Evolutionary conservation across 2,329 filamentous ascomycete species (phyloP).

Genomic region (Apiospora phragmitis): DNA sequence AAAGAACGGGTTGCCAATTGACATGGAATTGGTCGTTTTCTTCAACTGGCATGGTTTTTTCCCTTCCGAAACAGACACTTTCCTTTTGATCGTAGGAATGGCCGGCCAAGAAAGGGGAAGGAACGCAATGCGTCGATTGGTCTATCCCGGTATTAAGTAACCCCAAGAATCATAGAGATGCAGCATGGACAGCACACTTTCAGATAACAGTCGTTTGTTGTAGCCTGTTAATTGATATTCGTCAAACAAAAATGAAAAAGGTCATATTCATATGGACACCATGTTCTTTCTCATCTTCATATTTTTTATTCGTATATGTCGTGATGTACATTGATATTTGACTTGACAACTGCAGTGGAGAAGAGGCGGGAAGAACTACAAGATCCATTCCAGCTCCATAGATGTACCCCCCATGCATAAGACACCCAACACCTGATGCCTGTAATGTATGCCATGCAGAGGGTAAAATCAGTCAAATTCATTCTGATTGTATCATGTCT

Average conservation of each 20-base stretch:
- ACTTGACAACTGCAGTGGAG: background rate
- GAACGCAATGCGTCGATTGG: background rate
- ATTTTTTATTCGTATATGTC: too few relatives aligned
- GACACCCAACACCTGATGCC: background rate
- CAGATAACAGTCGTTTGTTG: background rate
- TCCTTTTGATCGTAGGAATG: background rate
- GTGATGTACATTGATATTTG: background rate
- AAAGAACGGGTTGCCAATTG: background rate
- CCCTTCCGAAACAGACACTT: background rate
- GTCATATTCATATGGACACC: background rate
- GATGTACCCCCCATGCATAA: background rate
- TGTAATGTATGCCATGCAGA: background rate
- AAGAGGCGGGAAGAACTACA: background rate
- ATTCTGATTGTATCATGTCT: background rate
- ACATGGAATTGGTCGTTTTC: background rate
- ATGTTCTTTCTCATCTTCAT: background rate
- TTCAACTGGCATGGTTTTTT: background rate
- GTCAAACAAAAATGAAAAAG: background rate
- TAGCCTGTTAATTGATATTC: conserved; percentile 5
- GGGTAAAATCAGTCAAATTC: background rate
- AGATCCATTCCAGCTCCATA: too few relatives aligned
- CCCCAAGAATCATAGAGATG: background rate
- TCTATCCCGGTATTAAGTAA: background rate
- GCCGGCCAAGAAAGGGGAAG: background rate
- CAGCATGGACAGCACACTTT: background rate